Evolutionary conservation across 805 yeast species (phyloP), one percentile per base, ranked within the genome.

Genomic region (Barnettozyma botsteinii): DNA sequence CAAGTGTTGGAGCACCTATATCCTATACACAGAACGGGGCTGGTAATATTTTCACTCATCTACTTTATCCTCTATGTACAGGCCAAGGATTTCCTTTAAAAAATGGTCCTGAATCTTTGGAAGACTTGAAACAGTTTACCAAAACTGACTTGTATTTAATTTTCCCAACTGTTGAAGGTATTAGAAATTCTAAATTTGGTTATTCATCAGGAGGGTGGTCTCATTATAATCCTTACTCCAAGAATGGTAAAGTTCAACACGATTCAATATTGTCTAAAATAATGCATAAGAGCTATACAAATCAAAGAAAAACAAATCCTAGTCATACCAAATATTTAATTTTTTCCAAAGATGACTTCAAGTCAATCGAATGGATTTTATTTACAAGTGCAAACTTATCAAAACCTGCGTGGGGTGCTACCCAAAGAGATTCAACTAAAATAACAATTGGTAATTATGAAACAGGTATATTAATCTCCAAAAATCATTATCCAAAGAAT

Each of bases 341-440:
- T 42, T 69, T 75, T 46, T 70, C 80, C 11, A 70, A 70, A 4
- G 77, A 76, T 48, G 51, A 67, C 36, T 75, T 71, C 57, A 50
- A 60, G 26, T 61, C 74, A 3, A 55, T 83, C 5, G 70, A 74
- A 37, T 86, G 95, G 94, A 70, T 79, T 15, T 56, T 83, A 6
- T 66, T 83, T 54, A 83, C 93, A 0, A 80, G 88, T 35, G 83
- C 86, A 24, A 86, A 86, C 53, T 52, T 85, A 30, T 80, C 89
- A 24, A 75, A 75, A 40, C 82, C 77, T 44, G 95, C 95, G 1
- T 86, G 95, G 95, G 95, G 95, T 0, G 61, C 55, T 5, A 64
- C 13, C 49, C 51, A 44, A 50, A 48, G 5, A 34, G 45, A 12
- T 64, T 68, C 4, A 10, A n/a, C 11, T 1, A 51, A 57, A 10